Percentiles rank a stretch among this genome's conserved stretches.
Conservation (phyloP, 805 yeast species). For the Wickerhamiella vanderwaltii region DNA sequence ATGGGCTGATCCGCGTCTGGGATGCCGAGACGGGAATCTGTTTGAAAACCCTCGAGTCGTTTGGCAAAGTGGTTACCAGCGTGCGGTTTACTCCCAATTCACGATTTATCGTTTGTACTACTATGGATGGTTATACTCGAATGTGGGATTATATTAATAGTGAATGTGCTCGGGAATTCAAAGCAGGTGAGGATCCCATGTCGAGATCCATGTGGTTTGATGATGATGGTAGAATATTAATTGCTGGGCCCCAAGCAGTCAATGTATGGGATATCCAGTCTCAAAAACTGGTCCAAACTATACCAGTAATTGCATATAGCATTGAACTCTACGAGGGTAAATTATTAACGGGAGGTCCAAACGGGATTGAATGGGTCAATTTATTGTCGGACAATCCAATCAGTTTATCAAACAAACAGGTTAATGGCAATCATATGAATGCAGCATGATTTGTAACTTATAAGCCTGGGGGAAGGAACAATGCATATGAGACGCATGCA, state of each 20-base stretch:
- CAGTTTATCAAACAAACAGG: background rate
- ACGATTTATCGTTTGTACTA: constrained; percentile 59
- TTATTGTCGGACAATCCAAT: background rate
- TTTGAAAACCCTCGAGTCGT: constrained; percentile 59
- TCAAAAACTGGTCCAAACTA: background rate
- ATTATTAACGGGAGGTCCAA: constrained; percentile 2
- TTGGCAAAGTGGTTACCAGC: constrained; percentile 42
- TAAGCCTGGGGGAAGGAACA: background rate
- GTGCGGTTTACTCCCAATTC: constrained; percentile 74
- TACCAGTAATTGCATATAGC: background rate
- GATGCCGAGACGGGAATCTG: constrained; percentile 86
- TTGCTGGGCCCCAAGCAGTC: constrained; percentile 13
- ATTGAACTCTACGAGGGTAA: background rate
- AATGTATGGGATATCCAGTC: constrained; percentile 11
- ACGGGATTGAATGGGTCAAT: background rate
- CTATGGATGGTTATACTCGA: constrained; percentile 66
- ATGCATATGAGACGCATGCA: background rate
- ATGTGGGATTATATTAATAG: constrained; percentile 82
- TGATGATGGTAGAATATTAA: constrained; percentile 2
- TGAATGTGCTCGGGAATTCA: constrained; percentile 62
- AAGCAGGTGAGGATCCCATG: constrained; percentile 6
- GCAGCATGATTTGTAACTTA: no score
- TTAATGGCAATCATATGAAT: no score
- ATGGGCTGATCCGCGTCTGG: constrained; percentile 80
- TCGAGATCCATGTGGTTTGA: constrained; percentile 9